Evolutionary conservation across 202 grass and related monocot species (phyloP), one percentile per base, ranked within the genome.

Genomic region (Elaeis oleifera): DNA sequence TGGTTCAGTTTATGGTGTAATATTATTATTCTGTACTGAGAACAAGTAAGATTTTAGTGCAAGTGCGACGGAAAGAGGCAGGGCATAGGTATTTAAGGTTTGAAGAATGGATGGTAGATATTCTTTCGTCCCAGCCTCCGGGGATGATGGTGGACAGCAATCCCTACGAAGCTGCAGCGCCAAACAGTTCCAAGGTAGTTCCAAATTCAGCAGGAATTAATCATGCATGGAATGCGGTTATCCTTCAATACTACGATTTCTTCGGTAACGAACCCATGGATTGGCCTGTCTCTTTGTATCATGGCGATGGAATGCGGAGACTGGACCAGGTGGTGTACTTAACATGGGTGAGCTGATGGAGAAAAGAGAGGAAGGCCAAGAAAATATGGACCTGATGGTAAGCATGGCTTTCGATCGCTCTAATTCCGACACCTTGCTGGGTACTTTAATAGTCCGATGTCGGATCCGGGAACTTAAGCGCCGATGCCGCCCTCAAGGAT

Each of bases 401-500:
- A n/a, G 80, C 74, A 79, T 91, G 83, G 83, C 83, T 18, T 81
- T n/a, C n/a, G n/a, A n/a, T 91, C 18, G 88, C 77, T 20, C 72
- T 91, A 53, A 81, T 64, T 25, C 80, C 84, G 5, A 82, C 79
- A 61, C 78, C 84, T 23, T 78, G 75, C 55, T 24, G 77, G 78
- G 77, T 18, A 80, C 79, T 72, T 76, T 72, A 82, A 78, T 64
- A 88, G 77, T 70, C 82, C 92, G 5, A 44, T 50, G 22, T 89
- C 83, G 17, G 84, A 97, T 67, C 94, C 82, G 51, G 61, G 76
- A 68, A 76, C n/a, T 64, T 54, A 99, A 99, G 80, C 83, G 80
- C 54, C 83, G 85, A 24, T 88, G 94, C 49, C 79, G 88, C 3
- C 94, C 94, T 31, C 94, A 81, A 1, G 94, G 94, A 68, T 97